Conservation (phyloP, 1,284 basidiomycete species). For the Austroboletus niveus region DNA sequence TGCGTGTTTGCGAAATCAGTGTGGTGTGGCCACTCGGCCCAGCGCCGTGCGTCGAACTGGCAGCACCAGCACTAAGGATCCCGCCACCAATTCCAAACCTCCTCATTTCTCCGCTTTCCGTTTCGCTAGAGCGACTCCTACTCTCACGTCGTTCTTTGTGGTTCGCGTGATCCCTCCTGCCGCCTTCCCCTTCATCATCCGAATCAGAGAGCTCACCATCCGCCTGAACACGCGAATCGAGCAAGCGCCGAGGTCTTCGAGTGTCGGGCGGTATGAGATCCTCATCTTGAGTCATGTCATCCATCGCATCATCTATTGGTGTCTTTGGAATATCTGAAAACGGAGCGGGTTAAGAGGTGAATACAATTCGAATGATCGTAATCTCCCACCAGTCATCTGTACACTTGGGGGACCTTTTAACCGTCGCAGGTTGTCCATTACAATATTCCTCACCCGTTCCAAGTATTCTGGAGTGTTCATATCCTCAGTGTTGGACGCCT, state of each 20-base stretch:
- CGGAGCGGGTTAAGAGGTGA: background rate
- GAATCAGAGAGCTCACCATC: constrained; percentile 84
- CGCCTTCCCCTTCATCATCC: constrained; percentile 84
- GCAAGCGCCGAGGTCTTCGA: constrained; percentile 67
- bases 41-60: constrained; percentile 60
- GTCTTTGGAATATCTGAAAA: constrained; percentile 70
- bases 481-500: constrained; percentile 94
- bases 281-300: constrained; percentile 79
- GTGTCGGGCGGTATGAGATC: constrained; percentile 76
- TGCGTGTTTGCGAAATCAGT: constrained; percentile 34
- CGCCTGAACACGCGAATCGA: constrained; percentile 71
- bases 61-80: constrained; percentile 59
- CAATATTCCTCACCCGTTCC: constrained; percentile 88
- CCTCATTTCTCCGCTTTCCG: constrained; percentile 41
- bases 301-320: constrained; percentile 74
- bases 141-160: constrained; percentile 52
- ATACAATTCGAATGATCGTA: background rate
- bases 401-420: constrained; percentile 87
- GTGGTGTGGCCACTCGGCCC: constrained; percentile 71
- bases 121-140: constrained; percentile 37
- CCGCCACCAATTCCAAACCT: constrained; percentile 69
- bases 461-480: constrained; percentile 93
- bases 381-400: constrained; percentile 72
- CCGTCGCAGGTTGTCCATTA: constrained; percentile 87
- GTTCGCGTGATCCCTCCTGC: constrained; percentile 61